These are phyloP conservation scores for Meyerozyma guilliermondii DNA, from an alignment of 1,139 yeast species.

Conservation along the genomic window DNA sequence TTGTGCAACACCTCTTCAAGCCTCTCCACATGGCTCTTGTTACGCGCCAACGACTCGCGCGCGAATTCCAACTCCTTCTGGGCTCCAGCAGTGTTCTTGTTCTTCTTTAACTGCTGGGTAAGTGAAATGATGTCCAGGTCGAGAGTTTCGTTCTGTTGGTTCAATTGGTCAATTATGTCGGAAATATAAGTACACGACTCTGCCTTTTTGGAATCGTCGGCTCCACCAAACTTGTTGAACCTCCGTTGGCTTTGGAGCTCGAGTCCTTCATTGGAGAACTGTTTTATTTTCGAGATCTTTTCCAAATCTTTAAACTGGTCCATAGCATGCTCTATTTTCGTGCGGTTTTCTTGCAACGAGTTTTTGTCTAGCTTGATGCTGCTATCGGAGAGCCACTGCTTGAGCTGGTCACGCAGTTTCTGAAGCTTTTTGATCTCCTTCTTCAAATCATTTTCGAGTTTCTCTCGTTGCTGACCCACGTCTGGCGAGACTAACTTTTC, in stretches of 20 bases:
- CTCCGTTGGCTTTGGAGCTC: slow-evolving; percentile 53
- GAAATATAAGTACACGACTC: slow-evolving; percentile 73
- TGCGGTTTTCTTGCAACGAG: slow-evolving; percentile 70
- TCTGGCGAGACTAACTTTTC: slow-evolving; percentile 82
- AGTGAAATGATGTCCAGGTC: slow-evolving; percentile 73
- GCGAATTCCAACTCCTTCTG: slow-evolving; percentile 55
- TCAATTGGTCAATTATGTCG: slow-evolving; percentile 74
- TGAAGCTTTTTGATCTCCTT: slow-evolving; percentile 95
- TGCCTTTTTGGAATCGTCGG: slow-evolving; percentile 69
- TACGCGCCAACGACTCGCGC: slow-evolving; percentile 66
- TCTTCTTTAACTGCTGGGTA: slow-evolving; percentile 40
- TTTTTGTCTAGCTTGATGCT: slow-evolving; percentile 87
- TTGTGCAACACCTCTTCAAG: slow-evolving; percentile 74
- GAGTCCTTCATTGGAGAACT: slow-evolving; percentile 90
- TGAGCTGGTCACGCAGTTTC: slow-evolving; percentile 90
- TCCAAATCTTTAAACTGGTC: slow-evolving; percentile 95
- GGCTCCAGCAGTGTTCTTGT: slow-evolving; percentile 36
- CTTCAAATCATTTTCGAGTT: slow-evolving; percentile 87
- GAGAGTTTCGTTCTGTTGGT: slow-evolving; percentile 71
- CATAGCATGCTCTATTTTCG: slow-evolving; percentile 88
- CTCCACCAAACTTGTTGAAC: slow-evolving; percentile 44
- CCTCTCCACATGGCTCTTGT: slow-evolving; percentile 71
- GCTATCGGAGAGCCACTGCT: slow-evolving; percentile 89
- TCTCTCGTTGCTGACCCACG: slow-evolving; percentile 87
- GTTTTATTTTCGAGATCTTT: slow-evolving; percentile 91